Base-by-base conservation (phyloP, 2,329 filamentous ascomycete genomes). In the Fusarium torreyae region DNA sequence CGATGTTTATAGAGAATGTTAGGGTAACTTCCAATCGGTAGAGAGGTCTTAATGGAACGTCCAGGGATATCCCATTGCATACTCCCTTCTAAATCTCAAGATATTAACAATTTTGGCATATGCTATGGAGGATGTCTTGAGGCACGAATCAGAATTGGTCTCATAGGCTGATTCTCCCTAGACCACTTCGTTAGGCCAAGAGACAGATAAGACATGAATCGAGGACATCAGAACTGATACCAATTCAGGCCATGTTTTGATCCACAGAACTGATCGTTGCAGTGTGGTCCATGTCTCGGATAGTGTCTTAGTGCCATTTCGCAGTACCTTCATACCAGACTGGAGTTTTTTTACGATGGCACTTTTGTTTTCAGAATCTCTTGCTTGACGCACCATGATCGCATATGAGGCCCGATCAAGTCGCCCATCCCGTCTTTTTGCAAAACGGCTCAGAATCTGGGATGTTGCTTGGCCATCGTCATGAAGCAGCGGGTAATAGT, bases 401-500 rank as follows among this genome's bases (percentile, higher is more conserved):
- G 62, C 28, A 65, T 53, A 52, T 48, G 62, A 65, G 40, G 46
- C 62, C 46, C 31, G 61, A 66, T 53, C 43, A 60, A 55, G 42
- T 55, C 14, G 36, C n/a, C 9, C 54, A 49, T 49, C 61, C 48
- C 36, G 20, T 40, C 39, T 28, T 38, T 50, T 31, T 46, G 40
- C 39, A 26, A 31, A 45, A 62, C 17, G 48, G 40, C 52, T 62
- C 51, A 57, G 22, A 18, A 51, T 55, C 44, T 46, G 20, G 56
- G 39, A 34, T 46, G 36, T 26, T 17, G 22, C 66, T 69, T 69
- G 66, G 66, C 66, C 48, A 51, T 60, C 66, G 66, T 69, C 66
- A 69, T 67, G 52, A 69, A 69, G 66, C 52, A 70, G 66, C 66
- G 66, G 66, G 33, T 69, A 69, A 69, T 18, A 67, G 66, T 69